These are phyloP conservation scores for Venturiaceae sp. DNA, from an alignment of 2,329 filamentous ascomycete species.

Conservation along the genomic window DNA sequence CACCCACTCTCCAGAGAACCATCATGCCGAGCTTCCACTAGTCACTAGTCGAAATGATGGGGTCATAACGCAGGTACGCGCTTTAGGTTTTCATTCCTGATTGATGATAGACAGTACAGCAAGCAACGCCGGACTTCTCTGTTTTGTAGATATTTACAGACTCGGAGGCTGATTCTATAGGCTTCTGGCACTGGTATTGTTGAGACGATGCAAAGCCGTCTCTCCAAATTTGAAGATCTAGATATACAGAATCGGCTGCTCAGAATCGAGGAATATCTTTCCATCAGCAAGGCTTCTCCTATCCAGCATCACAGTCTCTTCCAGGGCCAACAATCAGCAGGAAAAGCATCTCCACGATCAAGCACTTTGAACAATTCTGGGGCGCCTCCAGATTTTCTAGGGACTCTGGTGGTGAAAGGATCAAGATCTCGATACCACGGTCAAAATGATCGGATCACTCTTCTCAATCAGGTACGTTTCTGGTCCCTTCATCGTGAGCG, in stretches of 20 bases:
- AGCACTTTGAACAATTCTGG: neutral
- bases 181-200: neutral
- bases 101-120: too few relatives aligned
- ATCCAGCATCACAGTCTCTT: neutral
- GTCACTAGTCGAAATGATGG: neutral
- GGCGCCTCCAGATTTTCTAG: constrained; percentile 9
- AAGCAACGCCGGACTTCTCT: too few relatives aligned
- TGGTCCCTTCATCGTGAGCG: constrained; percentile 13
- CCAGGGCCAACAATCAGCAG: neutral
- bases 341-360: neutral
- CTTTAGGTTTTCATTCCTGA: too few relatives aligned
- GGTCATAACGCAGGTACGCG: neutral
- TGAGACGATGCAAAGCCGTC: neutral
- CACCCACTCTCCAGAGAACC: neutral
- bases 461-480: constrained; percentile 16
- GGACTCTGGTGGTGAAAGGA: constrained; percentile 15
- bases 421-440: constrained; percentile 14
- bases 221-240: neutral
- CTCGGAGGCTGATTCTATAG: neutral
- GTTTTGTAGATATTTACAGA: too few relatives aligned
- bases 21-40: neutral
- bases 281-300: constrained; percentile 3
- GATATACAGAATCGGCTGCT: constrained; percentile 14
- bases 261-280: constrained; percentile 15
- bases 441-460: constrained; percentile 14